Evolutionary conservation across 306 rosid species (phyloP), one percentile per base, ranked within the genome.

Genomic region (Abrus pulchellus): DNA sequence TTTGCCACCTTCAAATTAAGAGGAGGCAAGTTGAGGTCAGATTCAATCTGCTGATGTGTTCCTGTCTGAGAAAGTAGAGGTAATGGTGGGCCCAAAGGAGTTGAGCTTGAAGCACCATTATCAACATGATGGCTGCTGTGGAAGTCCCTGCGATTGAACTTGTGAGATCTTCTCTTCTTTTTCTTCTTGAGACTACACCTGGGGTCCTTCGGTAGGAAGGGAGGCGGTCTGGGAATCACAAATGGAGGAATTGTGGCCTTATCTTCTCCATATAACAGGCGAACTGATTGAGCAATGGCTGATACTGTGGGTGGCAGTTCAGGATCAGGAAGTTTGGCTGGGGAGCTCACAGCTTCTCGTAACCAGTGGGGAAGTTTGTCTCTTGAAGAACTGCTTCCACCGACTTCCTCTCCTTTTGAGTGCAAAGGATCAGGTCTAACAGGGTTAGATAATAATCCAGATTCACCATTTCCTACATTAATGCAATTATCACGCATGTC

Each of bases 341-440:
- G 94, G 73, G 89, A 83, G 67, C 82, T 85, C 65, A 96, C 99
- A 38, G 97, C 99, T 86, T 96, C 89, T n/a, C 98, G 91, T 77
- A 96, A 88, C 99, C 99, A 96, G 80, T 96, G 99, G 45, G 99
- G 99, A 81, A 96, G 91, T 83, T 86, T 93, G 87, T 88, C 94
- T 88, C 87, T 93, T 38, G 97, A 84, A 75, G 89, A 80, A 83
- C 90, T 87, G 74, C 88, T 86, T 65, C 94, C 98, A 34, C 89
- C 86, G 76, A 61, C 77, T 74, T 87, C 93, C 30, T 86, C 94
- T n/a, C 82, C 85, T 86, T 85, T 90, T 5, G 80, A 53, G 48
- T 56, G 80, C 67, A 80, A 57, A 68, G 80, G 68, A 84, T 78
- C 77, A 49, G 84, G 69, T 75, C 91, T 88, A 62, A 60, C 59